Percentiles rank a stretch among this genome's conserved stretches.
These are phyloP conservation scores for Aspergillus melleus DNA, from an alignment of 2,329 filamentous ascomycete species.

Conservation along the genomic window DNA sequence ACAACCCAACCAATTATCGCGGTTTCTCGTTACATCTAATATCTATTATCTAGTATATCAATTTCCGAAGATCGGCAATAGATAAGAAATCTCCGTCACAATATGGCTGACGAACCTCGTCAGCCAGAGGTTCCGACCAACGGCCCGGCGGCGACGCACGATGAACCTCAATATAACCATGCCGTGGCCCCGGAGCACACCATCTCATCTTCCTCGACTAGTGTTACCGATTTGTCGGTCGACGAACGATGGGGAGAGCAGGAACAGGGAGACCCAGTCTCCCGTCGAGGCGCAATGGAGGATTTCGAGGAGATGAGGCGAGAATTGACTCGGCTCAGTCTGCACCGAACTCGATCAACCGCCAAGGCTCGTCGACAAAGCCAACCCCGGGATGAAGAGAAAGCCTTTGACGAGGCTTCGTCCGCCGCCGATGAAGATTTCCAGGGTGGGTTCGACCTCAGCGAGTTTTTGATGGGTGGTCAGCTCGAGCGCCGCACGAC, in stretches of 20 bases:
- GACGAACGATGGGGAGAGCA: conserved; percentile 64
- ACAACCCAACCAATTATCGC: neutral
- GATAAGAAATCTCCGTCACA: conserved; percentile 1
- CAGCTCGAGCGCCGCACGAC: conserved; percentile 72
- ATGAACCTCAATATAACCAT: conserved; percentile 3
- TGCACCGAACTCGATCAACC: conserved; percentile 36
- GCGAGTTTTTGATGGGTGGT: conserved; percentile 70
- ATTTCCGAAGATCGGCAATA: neutral
- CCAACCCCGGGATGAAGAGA: conserved; percentile 42
- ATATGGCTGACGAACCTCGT: conserved; percentile 13
- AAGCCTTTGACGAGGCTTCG: conserved; percentile 39
- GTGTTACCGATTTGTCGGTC: conserved; percentile 17
- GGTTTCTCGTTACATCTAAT: neutral
- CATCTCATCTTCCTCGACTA: conserved; percentile 16
- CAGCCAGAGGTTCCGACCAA: conserved; percentile 9
- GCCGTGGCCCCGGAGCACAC: conserved; percentile 13
- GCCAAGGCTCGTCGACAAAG: conserved; percentile 25
- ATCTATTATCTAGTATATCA: neutral
- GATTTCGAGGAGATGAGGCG: conserved; percentile 59
- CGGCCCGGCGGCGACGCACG: conserved; percentile 8
- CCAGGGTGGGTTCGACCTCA: conserved; percentile 62
- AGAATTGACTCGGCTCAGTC: conserved; percentile 56
- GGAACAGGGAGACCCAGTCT: conserved; percentile 56
- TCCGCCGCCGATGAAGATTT: conserved; percentile 19
- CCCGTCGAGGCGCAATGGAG: conserved; percentile 56